Conservation (phyloP, 2,329 filamentous ascomycete species). For the Alternaria burnsii region DNA sequence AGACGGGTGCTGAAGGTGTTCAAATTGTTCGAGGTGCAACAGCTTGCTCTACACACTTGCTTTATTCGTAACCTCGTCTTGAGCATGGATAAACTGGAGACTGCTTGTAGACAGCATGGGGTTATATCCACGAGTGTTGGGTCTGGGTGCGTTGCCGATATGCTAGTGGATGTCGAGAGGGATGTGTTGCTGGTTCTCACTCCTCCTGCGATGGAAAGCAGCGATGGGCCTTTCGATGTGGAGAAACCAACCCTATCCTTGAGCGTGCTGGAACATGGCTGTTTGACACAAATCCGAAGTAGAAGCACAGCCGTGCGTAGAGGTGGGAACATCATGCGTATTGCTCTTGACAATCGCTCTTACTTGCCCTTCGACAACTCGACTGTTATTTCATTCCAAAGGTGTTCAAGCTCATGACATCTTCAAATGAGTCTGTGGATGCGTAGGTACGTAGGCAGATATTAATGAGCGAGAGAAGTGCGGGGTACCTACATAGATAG, state of each 20-base stretch:
- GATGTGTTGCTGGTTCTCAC: neutral
- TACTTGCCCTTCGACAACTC: too few species aligned
- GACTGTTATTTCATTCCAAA: too few species aligned
- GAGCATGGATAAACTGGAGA: neutral
- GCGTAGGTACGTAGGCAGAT: too few species aligned
- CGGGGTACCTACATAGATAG: too few species aligned
- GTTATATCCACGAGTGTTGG: neutral
- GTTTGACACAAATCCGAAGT: too few species aligned
- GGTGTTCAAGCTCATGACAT: too few species aligned
- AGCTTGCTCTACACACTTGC: neutral
- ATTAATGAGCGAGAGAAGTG: too few species aligned
- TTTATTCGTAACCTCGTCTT: neutral
- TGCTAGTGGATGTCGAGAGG: neutral
- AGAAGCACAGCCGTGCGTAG: too few species aligned
- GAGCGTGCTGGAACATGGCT: too few species aligned
- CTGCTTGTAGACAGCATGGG: neutral
- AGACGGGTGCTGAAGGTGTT: neutral
- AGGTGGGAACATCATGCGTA: too few species aligned
- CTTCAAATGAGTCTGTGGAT: too few species aligned
- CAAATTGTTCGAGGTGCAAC: neutral
- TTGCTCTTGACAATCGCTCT: too few species aligned
- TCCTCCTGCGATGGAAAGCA: neutral
- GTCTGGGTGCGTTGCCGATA: neutral
- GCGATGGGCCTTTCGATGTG: neutral
- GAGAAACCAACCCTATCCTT: neutral